Percentiles rank a stretch among this genome's conserved stretches.
phyloP scores from a whole-genome alignment of 1,284 basidiomycete species.

The Gymnopus androsaceus region DNA sequence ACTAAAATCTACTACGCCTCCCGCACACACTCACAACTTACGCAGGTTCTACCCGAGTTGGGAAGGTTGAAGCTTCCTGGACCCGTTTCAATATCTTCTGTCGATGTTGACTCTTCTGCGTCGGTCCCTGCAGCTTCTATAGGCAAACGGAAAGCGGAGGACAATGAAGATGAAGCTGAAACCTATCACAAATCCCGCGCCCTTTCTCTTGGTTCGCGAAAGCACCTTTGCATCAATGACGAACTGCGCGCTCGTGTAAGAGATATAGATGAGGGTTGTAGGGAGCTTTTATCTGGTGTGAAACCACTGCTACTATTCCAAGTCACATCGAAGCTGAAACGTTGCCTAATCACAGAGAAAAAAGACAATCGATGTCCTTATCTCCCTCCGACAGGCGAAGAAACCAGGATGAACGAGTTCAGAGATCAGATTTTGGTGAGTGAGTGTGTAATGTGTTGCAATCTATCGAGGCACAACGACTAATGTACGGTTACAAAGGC shows the following conservation, averaged over 20 bases:
- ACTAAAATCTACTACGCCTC: constrained; percentile 92
- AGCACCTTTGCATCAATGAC: constrained; percentile 93
- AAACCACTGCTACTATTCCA: no score
- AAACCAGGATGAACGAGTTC: constrained; percentile 77
- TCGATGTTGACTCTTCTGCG: constrained; percentile 18
- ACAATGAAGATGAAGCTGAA: constrained; percentile 26
- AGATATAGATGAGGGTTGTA: constrained; percentile 92
- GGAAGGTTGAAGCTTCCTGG: constrained; percentile 59
- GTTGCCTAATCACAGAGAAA: constrained; percentile 43
- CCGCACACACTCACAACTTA: constrained; percentile 92
- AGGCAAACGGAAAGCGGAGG: constrained; percentile 33
- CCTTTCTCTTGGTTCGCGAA: constrained; percentile 88
- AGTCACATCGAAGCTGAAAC: no score
- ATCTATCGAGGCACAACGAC: no score
- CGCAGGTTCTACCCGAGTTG: constrained; percentile 89
- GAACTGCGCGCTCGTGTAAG: constrained; percentile 64
- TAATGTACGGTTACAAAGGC: no score
- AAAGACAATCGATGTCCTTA: constrained; percentile 74
- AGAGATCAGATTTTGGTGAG: constrained; percentile 86
- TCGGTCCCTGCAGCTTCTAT: neutral
- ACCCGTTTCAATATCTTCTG: constrained; percentile 8
- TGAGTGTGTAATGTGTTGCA: constrained; percentile 14
- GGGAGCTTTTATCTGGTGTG: constrained; percentile 82
- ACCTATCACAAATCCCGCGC: constrained; percentile 48
- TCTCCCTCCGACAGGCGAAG: constrained; percentile 79